Evolutionary conservation across 345 rosid genomes (phyloP), one percentile per base, ranked within the genome.

Genomic region (Nasturtium officinale): DNA sequence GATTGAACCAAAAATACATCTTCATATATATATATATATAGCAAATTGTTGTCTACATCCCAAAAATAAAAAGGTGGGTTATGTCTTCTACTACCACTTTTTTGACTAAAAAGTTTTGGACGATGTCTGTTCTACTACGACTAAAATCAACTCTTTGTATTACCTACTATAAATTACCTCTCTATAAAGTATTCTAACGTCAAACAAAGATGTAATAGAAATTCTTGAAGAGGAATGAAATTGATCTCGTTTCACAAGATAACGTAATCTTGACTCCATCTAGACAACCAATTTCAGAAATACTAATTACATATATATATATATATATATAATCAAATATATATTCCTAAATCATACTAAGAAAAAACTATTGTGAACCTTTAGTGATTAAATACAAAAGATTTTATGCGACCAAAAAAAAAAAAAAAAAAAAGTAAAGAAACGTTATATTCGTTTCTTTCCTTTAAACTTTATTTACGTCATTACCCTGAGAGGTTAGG

Each of bases 381-480:
- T 11, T 42, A 13, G 17, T 42, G 8, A 47, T 47, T 47, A 47
- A 47, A 13, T 42, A 42, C 17, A 8, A 43, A 28, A 48, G 15
- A 64, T 16, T 13, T 32, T 21, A 56, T 8, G 26, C 1, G n/a
- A 13, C 42, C 38, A 11, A 40, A 11, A 2, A 43, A 3, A 45
- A 51, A 11, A 40, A 11, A 2, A 43, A 3, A 45, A 21, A 17
- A 56, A 25, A 56, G 50, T 12, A 38, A 32, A 45, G 3, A 66
- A 73, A 73, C 77, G 58, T 64, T 56, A 74, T 74, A 74, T 66
- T 74, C 67, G 73, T 61, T 68, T 64, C 29, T 13, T 47, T 0
- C 5, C 78, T 28, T 74, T 59, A 18, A 59, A 11, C 68, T 67
- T 75, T 67, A 26, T 76, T 69, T 65, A 76, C 70, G 74, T 68